Evolutionary conservation across 2,329 filamentous ascomycete genomes (phyloP).

Genomic region (Juglanconis oblonga): DNA sequence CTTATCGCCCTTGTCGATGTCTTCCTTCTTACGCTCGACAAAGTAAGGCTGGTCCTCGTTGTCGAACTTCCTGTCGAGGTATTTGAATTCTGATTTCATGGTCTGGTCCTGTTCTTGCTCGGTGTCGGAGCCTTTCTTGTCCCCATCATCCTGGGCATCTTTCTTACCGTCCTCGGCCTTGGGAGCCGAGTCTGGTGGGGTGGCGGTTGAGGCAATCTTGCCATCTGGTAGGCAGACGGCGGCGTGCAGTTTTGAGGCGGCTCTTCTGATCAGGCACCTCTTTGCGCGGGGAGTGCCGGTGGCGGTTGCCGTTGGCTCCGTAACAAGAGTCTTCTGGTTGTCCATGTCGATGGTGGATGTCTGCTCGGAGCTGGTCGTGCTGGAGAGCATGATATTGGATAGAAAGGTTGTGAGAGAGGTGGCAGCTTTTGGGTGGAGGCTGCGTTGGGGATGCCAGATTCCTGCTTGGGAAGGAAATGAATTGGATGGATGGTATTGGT

Average conservation of each 20-base stretch:
- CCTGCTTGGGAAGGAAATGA: not conserved
- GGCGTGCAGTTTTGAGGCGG: constrained; percentile 9
- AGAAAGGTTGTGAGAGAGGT: not conserved
- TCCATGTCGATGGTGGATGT: constrained; percentile 6
- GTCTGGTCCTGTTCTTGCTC: constrained; percentile 21
- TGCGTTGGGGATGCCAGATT: not conserved
- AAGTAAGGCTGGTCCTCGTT: constrained; percentile 26
- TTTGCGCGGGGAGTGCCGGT: not conserved
- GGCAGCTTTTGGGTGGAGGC: not conserved
- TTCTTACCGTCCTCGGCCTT: not conserved
- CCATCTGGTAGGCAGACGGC: constrained; percentile 1
- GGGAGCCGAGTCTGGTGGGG: not conserved
- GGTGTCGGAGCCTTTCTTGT: constrained; percentile 17
- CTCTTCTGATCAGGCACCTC: constrained; percentile 6
- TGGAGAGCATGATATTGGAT: constrained; percentile 8
- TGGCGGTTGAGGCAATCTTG: not conserved
- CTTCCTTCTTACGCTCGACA: constrained; percentile 28
- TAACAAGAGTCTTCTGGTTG: not conserved
- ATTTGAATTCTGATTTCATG: constrained; percentile 29
- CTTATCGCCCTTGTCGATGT: constrained; percentile 25
- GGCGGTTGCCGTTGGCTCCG: not conserved
- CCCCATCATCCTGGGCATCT: constrained; percentile 10
- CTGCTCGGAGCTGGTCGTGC: constrained; percentile 3
- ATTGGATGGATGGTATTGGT: not conserved
- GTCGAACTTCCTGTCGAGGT: constrained; percentile 31